Conservation (phyloP, 805 yeast species). For the Candida qinlingensis region DNA sequence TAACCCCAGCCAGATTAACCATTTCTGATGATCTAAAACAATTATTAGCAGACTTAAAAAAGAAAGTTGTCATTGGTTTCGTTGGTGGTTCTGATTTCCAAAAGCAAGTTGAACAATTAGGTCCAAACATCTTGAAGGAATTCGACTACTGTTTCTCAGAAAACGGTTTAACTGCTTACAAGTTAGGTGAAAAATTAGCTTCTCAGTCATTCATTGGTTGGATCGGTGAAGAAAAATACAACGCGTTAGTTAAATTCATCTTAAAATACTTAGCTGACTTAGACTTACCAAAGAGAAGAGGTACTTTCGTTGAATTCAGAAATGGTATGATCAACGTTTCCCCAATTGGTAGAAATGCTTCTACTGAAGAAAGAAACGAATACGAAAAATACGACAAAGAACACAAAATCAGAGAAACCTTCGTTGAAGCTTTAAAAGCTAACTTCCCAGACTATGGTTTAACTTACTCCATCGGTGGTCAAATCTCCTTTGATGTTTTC, state of each 20-base stretch:
- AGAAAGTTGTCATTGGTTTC: constrained; percentile 77
- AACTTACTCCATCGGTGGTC: constrained; percentile 98
- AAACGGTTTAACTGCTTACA: constrained; percentile 97
- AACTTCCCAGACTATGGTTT: constrained; percentile 79
- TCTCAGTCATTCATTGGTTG: constrained; percentile 91
- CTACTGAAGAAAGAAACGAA: constrained; percentile 88
- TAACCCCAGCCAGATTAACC: constrained; percentile 91
- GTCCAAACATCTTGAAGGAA: constrained; percentile 65
- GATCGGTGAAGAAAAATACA: constrained; percentile 95
- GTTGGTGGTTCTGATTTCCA: constrained; percentile 8
- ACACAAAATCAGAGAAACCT: constrained; percentile 74
- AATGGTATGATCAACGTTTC: constrained; percentile 99
- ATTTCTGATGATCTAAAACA: constrained; percentile 74
- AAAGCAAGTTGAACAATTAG: constrained; percentile 93
- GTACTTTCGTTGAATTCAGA: constrained; percentile 98
- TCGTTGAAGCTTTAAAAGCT: constrained; percentile 80
- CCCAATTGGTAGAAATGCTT: constrained; percentile 98
- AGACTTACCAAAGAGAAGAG: constrained; percentile 95
- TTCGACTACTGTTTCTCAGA: constrained; percentile 97
- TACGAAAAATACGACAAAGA: constrained; percentile 79
- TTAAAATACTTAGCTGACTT: constrained; percentile 78
- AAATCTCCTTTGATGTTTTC: constrained; percentile 98
- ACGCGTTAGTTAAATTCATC: constrained; percentile 79
- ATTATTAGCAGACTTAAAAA: constrained; percentile 68
- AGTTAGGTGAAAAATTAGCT: constrained; percentile 79